These are phyloP conservation scores for Helminthosporium solani DNA, from an alignment of 2,329 filamentous ascomycete genomes.

Conservation along the genomic window DNA sequence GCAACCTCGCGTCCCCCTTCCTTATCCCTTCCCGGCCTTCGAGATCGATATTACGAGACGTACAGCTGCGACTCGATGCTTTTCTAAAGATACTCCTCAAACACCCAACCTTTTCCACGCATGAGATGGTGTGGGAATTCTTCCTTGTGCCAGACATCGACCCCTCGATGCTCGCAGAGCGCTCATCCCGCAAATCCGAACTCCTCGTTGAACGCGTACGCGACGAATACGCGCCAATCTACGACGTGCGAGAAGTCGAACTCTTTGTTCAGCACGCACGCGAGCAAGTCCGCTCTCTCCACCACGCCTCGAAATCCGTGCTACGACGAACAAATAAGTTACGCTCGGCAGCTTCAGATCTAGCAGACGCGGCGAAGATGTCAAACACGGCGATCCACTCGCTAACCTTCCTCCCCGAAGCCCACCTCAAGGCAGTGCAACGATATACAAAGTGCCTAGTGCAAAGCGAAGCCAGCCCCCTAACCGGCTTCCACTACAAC, in stretches of 20 bases:
- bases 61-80: slow-evolving; percentile 81
- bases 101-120: slow-evolving; percentile 90
- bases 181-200: slow-evolving; percentile 83
- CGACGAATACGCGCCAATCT: slow-evolving; percentile 83
- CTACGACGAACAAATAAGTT: slow-evolving; percentile 76
- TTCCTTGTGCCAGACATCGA: slow-evolving; percentile 95
- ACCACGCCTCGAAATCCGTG: slow-evolving; percentile 78
- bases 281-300: slow-evolving; percentile 83
- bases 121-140: slow-evolving; percentile 99
- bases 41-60: slow-evolving; percentile 79
- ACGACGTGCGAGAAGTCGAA: slow-evolving; percentile 82
- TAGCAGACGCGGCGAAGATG: slow-evolving; percentile 64
- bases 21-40: slow-evolving; percentile 92
- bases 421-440: slow-evolving; percentile 69
- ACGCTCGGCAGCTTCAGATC: slow-evolving; percentile 64
- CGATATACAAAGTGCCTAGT: slow-evolving; percentile 67
- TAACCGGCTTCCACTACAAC: slow-evolving; percentile 70
- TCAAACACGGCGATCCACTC: slow-evolving; percentile 55
- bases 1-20: slow-evolving; percentile 80
- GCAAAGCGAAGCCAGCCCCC: slow-evolving; percentile 71
- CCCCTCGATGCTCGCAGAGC: slow-evolving; percentile 82
- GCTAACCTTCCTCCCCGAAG: slow-evolving; percentile 65
- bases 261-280: slow-evolving; percentile 88
- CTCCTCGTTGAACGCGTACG: slow-evolving; percentile 78
- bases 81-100: slow-evolving; percentile 83